Conservation (phyloP, 2,329 filamentous ascomycete genomes). For the Calonectria pseudoturangicola region DNA sequence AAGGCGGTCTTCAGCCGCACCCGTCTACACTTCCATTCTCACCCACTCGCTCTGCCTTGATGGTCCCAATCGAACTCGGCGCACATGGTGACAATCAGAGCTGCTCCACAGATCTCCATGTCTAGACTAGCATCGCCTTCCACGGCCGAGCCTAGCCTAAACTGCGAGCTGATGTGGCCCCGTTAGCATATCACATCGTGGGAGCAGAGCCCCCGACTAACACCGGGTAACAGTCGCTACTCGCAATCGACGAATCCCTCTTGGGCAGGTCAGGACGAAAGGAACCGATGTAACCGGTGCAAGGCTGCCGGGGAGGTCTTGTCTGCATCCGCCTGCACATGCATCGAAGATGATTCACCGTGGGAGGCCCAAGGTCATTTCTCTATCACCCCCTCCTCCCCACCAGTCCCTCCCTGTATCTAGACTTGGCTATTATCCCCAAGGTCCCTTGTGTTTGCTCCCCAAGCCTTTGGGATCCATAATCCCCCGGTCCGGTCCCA, state of each 20-base stretch:
- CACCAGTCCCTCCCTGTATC: slow-evolving; percentile 15
- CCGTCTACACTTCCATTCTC: background rate
- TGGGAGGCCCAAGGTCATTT: background rate
- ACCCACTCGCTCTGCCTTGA: background rate
- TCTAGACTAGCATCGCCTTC: background rate
- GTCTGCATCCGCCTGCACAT: slow-evolving; percentile 3
- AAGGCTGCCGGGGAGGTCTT: slow-evolving; percentile 6
- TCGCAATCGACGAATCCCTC: background rate
- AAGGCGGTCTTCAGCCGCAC: slow-evolving; percentile 1
- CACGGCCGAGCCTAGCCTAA: slow-evolving; percentile 1
- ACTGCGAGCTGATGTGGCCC: background rate
- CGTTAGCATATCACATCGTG: slow-evolving; percentile 10
- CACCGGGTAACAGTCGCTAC: slow-evolving; percentile 10
- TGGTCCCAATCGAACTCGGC: background rate
- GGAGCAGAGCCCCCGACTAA: background rate
- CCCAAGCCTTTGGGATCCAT: background rate
- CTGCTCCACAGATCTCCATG: slow-evolving; percentile 10
- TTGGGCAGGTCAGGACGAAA: slow-evolving; percentile 17
- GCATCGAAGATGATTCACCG: slow-evolving; percentile 15
- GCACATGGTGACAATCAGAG: slow-evolving; percentile 2
- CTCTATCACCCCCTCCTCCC: background rate
- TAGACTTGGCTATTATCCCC: background rate
- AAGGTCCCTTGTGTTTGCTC: background rate
- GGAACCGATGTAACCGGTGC: slow-evolving; percentile 1
- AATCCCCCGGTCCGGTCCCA: slow-evolving; percentile 5